These are phyloP conservation scores for Micractinium sp. DNA, from an alignment of 139 green algal species.

Conservation along the genomic window DNA sequence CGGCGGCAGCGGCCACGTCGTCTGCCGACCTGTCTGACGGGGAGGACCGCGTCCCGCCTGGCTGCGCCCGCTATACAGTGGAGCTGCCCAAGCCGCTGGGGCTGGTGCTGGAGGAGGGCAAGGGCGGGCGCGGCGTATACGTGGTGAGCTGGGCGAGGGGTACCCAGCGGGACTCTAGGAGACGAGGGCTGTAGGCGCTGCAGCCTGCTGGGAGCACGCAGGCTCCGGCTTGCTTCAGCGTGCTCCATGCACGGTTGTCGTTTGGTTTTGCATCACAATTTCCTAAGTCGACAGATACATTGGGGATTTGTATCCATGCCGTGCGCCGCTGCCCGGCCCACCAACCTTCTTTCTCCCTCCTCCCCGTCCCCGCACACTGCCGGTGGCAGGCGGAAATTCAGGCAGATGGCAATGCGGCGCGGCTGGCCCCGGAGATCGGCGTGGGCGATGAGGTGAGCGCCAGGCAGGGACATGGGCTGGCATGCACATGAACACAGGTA, in stretches of 20 bases:
- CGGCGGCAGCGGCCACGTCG: neutral
- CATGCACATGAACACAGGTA: too few relatives aligned
- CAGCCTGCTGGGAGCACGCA: neutral
- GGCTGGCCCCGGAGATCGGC: slow-evolving; percentile 19
- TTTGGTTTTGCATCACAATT: too few relatives aligned
- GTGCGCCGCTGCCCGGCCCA: too few relatives aligned
- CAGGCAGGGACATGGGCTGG: slow-evolving; percentile 3
- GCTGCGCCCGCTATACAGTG: slow-evolving; percentile 47
- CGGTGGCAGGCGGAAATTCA: slow-evolving; percentile 39
- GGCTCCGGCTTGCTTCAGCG: too few relatives aligned
- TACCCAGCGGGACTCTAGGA: too few relatives aligned
- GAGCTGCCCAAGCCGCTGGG: slow-evolving; percentile 50
- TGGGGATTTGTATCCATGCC: too few relatives aligned
- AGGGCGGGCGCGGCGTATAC: slow-evolving; percentile 27
- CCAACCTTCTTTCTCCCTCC: neutral
- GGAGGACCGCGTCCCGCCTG: slow-evolving; percentile 33
- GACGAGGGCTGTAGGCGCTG: neutral
- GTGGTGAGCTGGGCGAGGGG: slow-evolving; percentile 6
- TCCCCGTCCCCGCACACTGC: neutral
- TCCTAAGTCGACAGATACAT: too few relatives aligned
- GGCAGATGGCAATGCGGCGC: slow-evolving; percentile 35
- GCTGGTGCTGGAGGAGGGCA: slow-evolving; percentile 51
- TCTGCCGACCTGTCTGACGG: neutral
- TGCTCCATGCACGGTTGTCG: neutral
- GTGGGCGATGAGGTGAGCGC: slow-evolving; percentile 51